Conservation (phyloP, 2,329 filamentous ascomycete species). For the Claviceps lovelessii region DNA sequence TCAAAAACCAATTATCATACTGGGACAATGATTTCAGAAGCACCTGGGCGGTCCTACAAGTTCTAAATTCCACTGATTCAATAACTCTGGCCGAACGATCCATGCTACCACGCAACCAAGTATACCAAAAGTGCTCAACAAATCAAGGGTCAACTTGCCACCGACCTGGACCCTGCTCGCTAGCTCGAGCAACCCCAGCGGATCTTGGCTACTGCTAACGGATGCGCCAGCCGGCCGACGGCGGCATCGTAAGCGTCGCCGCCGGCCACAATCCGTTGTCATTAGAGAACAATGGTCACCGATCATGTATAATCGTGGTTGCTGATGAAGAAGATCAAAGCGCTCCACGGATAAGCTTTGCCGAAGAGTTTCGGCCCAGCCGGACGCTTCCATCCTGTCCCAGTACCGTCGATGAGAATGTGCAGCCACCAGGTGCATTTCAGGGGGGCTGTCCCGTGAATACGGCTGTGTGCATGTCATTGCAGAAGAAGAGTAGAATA, state of each 20-base stretch:
- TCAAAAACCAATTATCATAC: not conserved
- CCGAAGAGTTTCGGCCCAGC: constrained; percentile 23
- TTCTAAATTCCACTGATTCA: constrained; percentile 6
- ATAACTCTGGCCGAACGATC: constrained; percentile 24
- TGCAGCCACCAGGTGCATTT: not conserved
- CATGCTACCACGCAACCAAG: constrained; percentile 58
- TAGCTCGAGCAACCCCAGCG: constrained; percentile 61
- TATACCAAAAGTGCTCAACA: constrained; percentile 60
- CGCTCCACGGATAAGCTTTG: constrained; percentile 22
- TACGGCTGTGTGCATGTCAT: not conserved
- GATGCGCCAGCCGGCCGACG: not conserved
- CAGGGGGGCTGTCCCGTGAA: not conserved
- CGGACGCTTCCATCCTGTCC: constrained; percentile 20
- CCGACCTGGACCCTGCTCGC: constrained; percentile 49
- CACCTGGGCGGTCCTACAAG: not conserved
- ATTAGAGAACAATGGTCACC: constrained; percentile 5
- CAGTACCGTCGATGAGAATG: constrained; percentile 11
- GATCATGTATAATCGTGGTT: not conserved
- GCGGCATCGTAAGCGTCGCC: not conserved
- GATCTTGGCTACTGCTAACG: constrained; percentile 46
- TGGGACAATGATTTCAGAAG: not conserved
- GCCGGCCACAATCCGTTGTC: not conserved
- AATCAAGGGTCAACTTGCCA: constrained; percentile 55
- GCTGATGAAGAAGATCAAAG: constrained; percentile 7
- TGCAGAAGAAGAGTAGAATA: constrained; percentile 5